Conservation (phyloP, 139 green algal genomes). For the Tetradesmus obliquus region DNA sequence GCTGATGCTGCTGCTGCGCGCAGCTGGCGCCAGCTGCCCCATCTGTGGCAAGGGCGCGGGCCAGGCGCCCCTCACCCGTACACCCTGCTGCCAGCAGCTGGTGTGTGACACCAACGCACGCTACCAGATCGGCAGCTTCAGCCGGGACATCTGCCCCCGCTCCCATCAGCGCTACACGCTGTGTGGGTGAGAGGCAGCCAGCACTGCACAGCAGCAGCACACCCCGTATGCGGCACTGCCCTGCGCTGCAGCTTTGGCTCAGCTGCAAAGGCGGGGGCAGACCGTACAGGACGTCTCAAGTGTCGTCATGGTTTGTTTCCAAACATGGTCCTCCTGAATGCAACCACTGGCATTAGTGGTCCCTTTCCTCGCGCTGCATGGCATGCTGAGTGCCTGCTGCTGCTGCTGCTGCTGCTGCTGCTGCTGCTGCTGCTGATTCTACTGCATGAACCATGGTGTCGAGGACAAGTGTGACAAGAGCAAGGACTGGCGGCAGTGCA, state of each 20-base stretch:
- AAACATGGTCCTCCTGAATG: too few relatives aligned
- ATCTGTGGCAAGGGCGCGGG: conserved; percentile 2
- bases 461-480: conserved; percentile 14
- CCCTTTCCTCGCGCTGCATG: neutral
- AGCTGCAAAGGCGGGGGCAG: too few relatives aligned
- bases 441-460: conserved; percentile 22
- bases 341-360: neutral
- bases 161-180: conserved; percentile 50
- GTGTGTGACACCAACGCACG: conserved; percentile 23
- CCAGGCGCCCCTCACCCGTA: neutral
- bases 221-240: too few relatives aligned
- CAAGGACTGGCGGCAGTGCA: conserved; percentile 31
- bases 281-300: too few relatives aligned
- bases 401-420: neutral
- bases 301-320: too few relatives aligned
- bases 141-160: conserved; percentile 33
- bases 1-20: neutral
- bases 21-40: conserved; percentile 6
- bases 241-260: too few relatives aligned
- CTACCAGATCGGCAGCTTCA: conserved; percentile 19
- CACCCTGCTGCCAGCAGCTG: conserved; percentile 34
- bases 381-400: neutral
- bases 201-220: neutral
- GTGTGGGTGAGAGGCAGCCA: conserved; percentile 13
- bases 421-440: neutral